Base-by-base conservation (phyloP, 352 stramenopile species). In the Sclerospora graminicola region DNA sequence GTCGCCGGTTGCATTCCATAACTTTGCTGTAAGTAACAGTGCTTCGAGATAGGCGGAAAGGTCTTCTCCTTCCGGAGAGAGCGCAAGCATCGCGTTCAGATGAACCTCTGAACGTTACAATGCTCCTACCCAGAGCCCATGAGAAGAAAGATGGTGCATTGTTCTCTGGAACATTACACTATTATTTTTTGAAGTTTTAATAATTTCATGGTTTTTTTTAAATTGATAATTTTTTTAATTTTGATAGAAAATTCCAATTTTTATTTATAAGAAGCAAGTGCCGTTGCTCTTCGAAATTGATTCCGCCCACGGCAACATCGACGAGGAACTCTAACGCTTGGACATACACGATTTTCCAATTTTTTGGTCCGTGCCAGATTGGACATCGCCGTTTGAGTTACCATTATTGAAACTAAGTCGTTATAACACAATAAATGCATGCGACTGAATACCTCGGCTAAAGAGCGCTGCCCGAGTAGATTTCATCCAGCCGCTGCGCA, bases 401-500 rank as follows among this genome's bases (percentile, higher is more conserved):
- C 68, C 13, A 50, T 73, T 21, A 64, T 37, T 2, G 67, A 69
- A 34, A 84, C 54, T 46, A 56, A 63, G 24, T 82, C 61, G 56
- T 69, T 59, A 41, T 86, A 84, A n/a, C 64, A 78, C 16, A 59
- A 20, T 10, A 70, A 56, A 44, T 82, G 62, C 8, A 89, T 48
- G 1, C 60, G 63, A 40, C 58, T 66, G 7, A 83, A 82, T 8
- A 67, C 45, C 14, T 72, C 41, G 2, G 54, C 57, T 13, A 89
- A 54, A 2, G 71, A 63, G 4, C 60, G 62, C 8, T 70, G 60
- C 0, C 77, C 77, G 19, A 78, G n/a, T n/a, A n/a, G n/a, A n/a
- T n/a, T n/a, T n/a, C n/a, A n/a, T n/a, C n/a, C n/a, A n/a, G n/a
- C n/a, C 72, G 10, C 84, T 16, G 13, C 55, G 60, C 72, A 66